phyloP scores from a whole-genome alignment of 2,329 filamentous ascomycete genomes.

The Endocalyx cinctus region DNA sequence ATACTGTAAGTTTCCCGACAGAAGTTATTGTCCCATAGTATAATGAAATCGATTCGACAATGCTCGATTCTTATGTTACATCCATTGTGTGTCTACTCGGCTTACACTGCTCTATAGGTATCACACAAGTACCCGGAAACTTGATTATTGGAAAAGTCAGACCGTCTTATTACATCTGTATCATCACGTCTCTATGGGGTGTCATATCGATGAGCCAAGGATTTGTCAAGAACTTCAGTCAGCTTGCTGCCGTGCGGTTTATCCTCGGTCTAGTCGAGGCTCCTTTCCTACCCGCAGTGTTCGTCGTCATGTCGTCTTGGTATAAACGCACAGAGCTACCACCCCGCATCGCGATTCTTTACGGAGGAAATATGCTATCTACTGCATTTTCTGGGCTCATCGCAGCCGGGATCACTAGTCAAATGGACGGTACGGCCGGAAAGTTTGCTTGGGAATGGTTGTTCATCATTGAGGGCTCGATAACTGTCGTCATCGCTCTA shows the following conservation, averaged over 20 bases:
- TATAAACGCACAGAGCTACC: slow-evolving; percentile 58
- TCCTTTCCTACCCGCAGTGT: slow-evolving; percentile 59
- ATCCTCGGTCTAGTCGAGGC: slow-evolving; percentile 60
- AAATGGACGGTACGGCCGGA: slow-evolving; percentile 54
- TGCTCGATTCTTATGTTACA: too few relatives aligned
- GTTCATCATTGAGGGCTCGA: slow-evolving; percentile 44
- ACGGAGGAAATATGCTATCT: slow-evolving; percentile 56
- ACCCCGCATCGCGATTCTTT: slow-evolving; percentile 51
- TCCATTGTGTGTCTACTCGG: too few relatives aligned
- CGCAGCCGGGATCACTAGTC: slow-evolving; percentile 54
- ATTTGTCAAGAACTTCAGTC: slow-evolving; percentile 44
- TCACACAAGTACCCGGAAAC: slow-evolving; percentile 59
- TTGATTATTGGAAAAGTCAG: slow-evolving; percentile 53
- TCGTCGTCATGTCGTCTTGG: slow-evolving; percentile 49
- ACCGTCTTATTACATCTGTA: slow-evolving; percentile 47
- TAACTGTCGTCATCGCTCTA: slow-evolving; percentile 46
- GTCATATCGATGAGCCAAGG: slow-evolving; percentile 55
- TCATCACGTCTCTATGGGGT: slow-evolving; percentile 56
- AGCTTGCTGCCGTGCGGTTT: slow-evolving; percentile 53
- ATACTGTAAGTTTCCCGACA: too few relatives aligned
- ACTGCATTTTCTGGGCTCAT: slow-evolving; percentile 57
- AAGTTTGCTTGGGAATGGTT: slow-evolving; percentile 38
- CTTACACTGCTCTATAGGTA: too few relatives aligned
- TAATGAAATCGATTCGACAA: too few relatives aligned
- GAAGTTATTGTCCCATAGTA: too few relatives aligned